Base-by-base conservation (phyloP, 148 eudicot species). In the Tetragonia tetragonoides region DNA sequence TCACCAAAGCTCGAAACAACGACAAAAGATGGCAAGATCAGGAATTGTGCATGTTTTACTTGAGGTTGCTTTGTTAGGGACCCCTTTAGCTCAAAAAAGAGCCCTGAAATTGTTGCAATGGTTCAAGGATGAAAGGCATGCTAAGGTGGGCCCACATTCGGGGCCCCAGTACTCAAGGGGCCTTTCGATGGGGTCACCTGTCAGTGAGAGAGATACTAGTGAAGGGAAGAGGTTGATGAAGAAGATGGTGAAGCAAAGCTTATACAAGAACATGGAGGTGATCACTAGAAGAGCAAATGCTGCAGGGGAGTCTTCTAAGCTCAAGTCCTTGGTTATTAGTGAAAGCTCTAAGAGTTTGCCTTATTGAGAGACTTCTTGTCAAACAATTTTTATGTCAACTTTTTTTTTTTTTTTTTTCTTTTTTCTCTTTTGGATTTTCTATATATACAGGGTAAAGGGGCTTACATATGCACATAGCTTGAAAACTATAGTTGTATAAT, bases 311-410 rank as follows among this genome's bases (percentile, higher is more conserved):
- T 79, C 87, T 66, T 83, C 88, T 18, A 91, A 85, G 83, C 87
- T 92, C 66, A 94, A 92, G 88, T 85, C 86, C 4, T 90, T 90
- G 89, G 86, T 89, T 38, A 69, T 90, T 60, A 90, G 95, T 75
- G 88, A 93, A 28, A 94, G 98, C 77, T 94, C 98, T 70, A 94
- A 94, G 89, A 94, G 98, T 79, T 87, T 94, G 85, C 98, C 98
- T 63, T 94, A 90, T 67, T 93, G 7, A 34, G 28, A 56, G 7
- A 9, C 2, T 11, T 47, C 18, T n/a, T 7, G 3, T 39, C 8
- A 16, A 28, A 42, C 20, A 41, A 17, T 20, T 69, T 68, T 47
- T 18, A 37, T 54, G 65, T 38, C 41, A 15, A 21, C 7, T 57
- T 42, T 10, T 67, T 6, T 46, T 5, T 5, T 46, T 1, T 1